Evolutionary conservation across 495 filamentous ascomycete genomes (phyloP).

Genomic region (Gamarada debralockiae): DNA sequence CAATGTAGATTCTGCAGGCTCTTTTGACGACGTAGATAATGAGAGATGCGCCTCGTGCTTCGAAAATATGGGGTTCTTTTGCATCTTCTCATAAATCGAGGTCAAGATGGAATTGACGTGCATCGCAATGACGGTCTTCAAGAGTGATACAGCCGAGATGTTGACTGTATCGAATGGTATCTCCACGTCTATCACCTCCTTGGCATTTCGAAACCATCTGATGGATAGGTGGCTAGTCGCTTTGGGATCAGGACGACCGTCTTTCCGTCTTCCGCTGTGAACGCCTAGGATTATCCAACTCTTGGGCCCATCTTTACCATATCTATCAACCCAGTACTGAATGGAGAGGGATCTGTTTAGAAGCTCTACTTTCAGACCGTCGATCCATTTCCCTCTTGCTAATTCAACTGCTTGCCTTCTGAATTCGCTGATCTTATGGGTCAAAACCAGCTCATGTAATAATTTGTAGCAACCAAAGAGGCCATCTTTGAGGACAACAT

Average conservation of each 20-base stretch:
- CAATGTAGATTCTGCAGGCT: constrained; percentile 63
- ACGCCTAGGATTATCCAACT: constrained; percentile 91
- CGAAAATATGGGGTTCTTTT: constrained; percentile 52
- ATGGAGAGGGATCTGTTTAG: constrained; percentile 76
- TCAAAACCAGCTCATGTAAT: constrained; percentile 79
- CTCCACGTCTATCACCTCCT: constrained; percentile 61
- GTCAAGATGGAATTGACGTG: constrained; percentile 67
- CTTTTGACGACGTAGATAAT: constrained; percentile 48
- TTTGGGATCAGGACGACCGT: constrained; percentile 30
- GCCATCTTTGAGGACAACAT: constrained; percentile 62
- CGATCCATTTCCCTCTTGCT: constrained; percentile 64
- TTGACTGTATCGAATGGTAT: constrained; percentile 61
- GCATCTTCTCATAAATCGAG: constrained; percentile 54
- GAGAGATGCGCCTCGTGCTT: constrained; percentile 48
- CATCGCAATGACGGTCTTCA: constrained; percentile 69
- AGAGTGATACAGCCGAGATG: constrained; percentile 67
- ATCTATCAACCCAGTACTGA: constrained; percentile 79
- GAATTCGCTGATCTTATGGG: constrained; percentile 79
- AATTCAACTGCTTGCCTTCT: constrained; percentile 71
- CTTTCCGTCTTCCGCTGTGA: constrained; percentile 51
- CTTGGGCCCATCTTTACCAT: constrained; percentile 53
- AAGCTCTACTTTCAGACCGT: constrained; percentile 67
- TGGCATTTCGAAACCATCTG: constrained; percentile 81
- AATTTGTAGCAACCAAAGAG: constrained; percentile 76
- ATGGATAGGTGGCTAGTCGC: constrained; percentile 51